Conservation (phyloP, 2,329 filamentous ascomycete genomes). For the Fusarium hainanense region DNA sequence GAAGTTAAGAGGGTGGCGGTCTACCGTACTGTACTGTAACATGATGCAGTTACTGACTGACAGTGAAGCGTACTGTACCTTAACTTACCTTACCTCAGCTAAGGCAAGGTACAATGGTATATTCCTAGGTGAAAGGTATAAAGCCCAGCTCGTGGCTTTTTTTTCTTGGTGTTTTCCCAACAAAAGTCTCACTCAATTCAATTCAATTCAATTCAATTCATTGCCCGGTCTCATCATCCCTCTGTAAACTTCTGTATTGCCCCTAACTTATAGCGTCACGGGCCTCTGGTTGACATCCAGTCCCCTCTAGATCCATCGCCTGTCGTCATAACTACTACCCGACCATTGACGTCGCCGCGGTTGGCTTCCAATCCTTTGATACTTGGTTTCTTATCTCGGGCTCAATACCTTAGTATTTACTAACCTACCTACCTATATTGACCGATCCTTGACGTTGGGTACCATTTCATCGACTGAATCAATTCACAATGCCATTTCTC, state of each 20-base stretch:
- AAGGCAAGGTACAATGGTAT: slow-evolving; percentile 7
- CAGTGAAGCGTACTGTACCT: background rate
- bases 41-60: slow-evolving; percentile 18
- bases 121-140: slow-evolving; percentile 3
- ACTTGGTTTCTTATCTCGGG: slow-evolving; percentile 1
- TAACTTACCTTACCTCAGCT: slow-evolving; percentile 16
- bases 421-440: background rate
- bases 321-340: slow-evolving; percentile 28
- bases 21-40: slow-evolving; percentile 10
- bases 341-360: slow-evolving; percentile 23
- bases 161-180: slow-evolving; percentile 23
- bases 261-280: slow-evolving; percentile 1
- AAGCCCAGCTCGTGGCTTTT: slow-evolving; percentile 29
- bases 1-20: slow-evolving; percentile 31
- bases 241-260: background rate
- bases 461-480: background rate
- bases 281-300: slow-evolving; percentile 7
- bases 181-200: slow-evolving; percentile 8
- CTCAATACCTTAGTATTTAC: background rate
- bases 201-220: slow-evolving; percentile 3
- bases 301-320: background rate
- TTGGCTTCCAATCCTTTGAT: background rate
- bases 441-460: background rate
- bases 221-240: background rate
- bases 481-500: slow-evolving; percentile 29